Percentiles rank a stretch among this genome's conserved stretches.
These are phyloP conservation scores for Ophiostoma triangulosporum DNA, from an alignment of 2,329 filamentous ascomycete species.

Conservation along the genomic window DNA sequence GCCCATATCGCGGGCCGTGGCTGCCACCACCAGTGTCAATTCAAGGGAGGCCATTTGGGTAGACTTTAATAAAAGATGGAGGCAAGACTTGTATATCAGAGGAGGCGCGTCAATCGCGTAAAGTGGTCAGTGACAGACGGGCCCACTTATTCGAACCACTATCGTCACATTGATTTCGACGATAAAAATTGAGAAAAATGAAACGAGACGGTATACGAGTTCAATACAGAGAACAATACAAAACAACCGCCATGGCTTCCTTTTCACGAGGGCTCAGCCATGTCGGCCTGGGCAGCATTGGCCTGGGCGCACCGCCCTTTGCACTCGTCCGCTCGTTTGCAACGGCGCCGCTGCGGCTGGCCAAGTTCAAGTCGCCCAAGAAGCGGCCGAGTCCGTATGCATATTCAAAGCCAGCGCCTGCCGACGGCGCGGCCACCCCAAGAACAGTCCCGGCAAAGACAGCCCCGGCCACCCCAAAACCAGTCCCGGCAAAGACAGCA, in stretches of 20 bases:
- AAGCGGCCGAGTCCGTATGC: background rate
- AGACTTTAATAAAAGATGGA: too few species aligned
- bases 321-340: background rate
- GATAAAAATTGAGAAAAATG: background rate
- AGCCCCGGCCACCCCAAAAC: background rate
- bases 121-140: too few species aligned
- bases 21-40: slow-evolving; percentile 86
- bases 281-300: background rate
- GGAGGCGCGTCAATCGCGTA: slow-evolving; percentile 6
- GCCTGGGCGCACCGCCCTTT: background rate
- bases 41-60: slow-evolving; percentile 29
- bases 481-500: background rate
- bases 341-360: background rate
- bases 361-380: background rate
- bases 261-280: slow-evolving; percentile 9
- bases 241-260: slow-evolving; percentile 10
- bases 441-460: background rate
- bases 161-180: background rate
- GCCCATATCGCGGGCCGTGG: slow-evolving; percentile 67
- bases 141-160: slow-evolving; percentile 2
- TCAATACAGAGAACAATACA: too few species aligned
- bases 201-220: too few species aligned
- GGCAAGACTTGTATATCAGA: too few species aligned
- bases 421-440: background rate
- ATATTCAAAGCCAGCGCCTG: background rate